Evolutionary conservation across 768 basidiomycete species (phyloP).

Genomic region (Hebeloma cylindrosporum): DNA sequence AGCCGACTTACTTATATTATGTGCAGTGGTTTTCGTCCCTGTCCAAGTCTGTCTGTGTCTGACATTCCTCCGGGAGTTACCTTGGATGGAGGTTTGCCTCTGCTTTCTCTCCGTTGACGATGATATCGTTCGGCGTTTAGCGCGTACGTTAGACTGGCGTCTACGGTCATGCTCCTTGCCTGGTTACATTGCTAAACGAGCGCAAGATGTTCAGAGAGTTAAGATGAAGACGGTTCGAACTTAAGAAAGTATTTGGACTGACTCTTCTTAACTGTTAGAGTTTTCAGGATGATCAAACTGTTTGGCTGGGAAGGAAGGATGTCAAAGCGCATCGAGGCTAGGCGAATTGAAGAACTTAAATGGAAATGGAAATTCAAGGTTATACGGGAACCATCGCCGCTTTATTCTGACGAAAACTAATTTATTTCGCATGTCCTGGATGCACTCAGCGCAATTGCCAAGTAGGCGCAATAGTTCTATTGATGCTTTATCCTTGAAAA

Average conservation of each 20-base stretch:
- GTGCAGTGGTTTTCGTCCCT: neutral
- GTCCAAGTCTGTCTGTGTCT: neutral
- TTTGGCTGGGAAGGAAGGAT: conserved; percentile 68
- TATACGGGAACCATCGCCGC: conserved; percentile 23
- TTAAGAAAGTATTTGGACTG: no score
- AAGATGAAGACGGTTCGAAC: no score
- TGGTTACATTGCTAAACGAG: no score
- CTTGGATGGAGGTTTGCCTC: no score
- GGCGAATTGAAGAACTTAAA: conserved; percentile 60
- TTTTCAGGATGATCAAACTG: conserved; percentile 68
- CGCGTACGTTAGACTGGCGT: no score
- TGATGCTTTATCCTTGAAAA: neutral
- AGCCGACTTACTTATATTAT: no score
- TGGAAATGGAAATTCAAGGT: conserved; percentile 55
- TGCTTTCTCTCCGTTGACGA: no score
- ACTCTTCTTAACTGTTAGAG: conserved; percentile 46
- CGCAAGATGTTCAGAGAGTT: no score
- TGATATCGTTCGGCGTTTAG: no score
- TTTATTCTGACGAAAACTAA: conserved; percentile 37
- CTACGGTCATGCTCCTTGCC: no score
- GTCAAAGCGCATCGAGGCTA: conserved; percentile 48
- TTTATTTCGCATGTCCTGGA: conserved; percentile 23
- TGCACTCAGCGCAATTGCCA: conserved; percentile 5
- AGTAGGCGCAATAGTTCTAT: conserved; percentile 4
- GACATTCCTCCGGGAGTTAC: conserved; percentile 25